A percentile compares a stretch with the other conserved stretches of the same genome.
These are phyloP conservation scores for Marasmius sp. DNA, from an alignment of 1,284 basidiomycete genomes.

Conservation along the genomic window DNA sequence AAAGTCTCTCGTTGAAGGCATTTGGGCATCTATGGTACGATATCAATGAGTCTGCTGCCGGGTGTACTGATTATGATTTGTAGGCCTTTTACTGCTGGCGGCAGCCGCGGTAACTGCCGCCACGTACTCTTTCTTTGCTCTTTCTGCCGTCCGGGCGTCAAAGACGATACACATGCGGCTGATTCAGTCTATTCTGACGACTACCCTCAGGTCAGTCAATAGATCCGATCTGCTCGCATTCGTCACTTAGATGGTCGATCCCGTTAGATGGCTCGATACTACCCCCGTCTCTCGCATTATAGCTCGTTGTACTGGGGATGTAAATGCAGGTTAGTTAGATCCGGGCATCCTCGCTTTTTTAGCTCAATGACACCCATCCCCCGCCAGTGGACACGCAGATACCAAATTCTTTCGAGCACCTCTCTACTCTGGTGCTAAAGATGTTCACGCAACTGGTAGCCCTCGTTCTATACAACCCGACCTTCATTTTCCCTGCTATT, in stretches of 20 bases:
- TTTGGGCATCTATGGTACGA: slow-evolving; percentile 6
- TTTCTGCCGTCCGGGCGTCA: slow-evolving; percentile 42
- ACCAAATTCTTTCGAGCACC: background rate
- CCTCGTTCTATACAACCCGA: background rate
- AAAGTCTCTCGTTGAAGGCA: background rate
- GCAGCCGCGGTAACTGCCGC: background rate
- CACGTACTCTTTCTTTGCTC: slow-evolving; percentile 18
- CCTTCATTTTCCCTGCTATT: background rate
- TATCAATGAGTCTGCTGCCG: background rate
- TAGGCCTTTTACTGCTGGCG: background rate
- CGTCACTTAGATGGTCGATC: background rate
- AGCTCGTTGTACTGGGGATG: slow-evolving; percentile 60
- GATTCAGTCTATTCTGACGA: slow-evolving; percentile 48
- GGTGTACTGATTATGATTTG: background rate
- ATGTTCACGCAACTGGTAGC: background rate
- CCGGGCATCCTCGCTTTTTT: background rate
- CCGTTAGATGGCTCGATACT: slow-evolving; percentile 38
- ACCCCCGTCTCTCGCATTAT: slow-evolving; percentile 62
- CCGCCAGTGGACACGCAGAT: background rate
- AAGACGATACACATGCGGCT: slow-evolving; percentile 49
- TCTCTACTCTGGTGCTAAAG: background rate
- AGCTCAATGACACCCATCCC: slow-evolving; percentile 18
- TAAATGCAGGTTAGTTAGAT: slow-evolving; percentile 33
- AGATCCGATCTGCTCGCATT: background rate
- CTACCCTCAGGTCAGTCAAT: slow-evolving; percentile 43